Base-by-base conservation (phyloP, 495 filamentous ascomycete species). In the Aspergillus sclerotiicarbonarius region DNA sequence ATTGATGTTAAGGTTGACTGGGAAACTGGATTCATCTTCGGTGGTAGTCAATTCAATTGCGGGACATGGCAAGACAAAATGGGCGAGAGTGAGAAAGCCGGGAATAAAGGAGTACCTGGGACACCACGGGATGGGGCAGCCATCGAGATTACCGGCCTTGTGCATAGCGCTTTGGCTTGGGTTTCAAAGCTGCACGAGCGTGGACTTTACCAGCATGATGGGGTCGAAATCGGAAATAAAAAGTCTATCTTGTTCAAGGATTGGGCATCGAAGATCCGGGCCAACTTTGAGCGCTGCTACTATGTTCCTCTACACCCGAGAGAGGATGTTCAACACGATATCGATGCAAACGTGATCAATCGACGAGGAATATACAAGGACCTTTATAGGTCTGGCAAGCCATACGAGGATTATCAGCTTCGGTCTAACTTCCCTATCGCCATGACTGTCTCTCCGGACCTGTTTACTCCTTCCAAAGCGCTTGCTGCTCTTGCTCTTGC, bases 51-150 rank as follows among this genome's bases (percentile, higher is more conserved):
- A 68, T 77, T 75, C 69, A 99, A 99, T 67, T 99, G 95, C 64
- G 95, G 95, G 53, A 99, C 95, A 5, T 99, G 95, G 95, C 96
- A 96, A 88, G 95, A 99, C 76, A 99, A 99, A 81, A 99, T 98
- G 94, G 95, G 95, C n/a, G 95, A 99, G 72, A 96, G 90, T 56
- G 83, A 89, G 54, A 90, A 86, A 56, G 95, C 95, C 20, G 87
- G 89, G 37, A 95, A 85, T 65, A 98, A 96, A 77, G 95, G 95
- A 52, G 76, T 94, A n/a, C 95, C 95, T 0, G 95, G 92, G 2
- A 98, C 95, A 25, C 95, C 95, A 35, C 84, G 95, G 65, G 95
- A 99, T 74, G 95, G 95, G 19, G 91, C 95, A 19, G 89, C 95
- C 9, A 82, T 98, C 59, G 95, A 99, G 71, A 97, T 98, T 65